Conservation (phyloP, 257 asterid species). For the Striga asiatica region DNA sequence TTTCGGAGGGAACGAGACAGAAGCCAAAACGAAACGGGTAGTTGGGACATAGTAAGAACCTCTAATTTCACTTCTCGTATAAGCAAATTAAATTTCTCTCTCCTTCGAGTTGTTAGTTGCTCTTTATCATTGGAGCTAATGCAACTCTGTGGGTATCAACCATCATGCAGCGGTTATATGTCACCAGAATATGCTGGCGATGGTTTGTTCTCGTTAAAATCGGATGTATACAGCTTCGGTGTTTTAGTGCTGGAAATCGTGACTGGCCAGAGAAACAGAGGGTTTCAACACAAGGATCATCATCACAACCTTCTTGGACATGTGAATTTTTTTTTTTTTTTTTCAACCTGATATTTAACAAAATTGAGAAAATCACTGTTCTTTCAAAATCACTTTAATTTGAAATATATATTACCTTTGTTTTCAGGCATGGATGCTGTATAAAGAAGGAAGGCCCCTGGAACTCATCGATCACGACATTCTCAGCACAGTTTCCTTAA, state of each 20-base stretch:
- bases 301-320: background rate
- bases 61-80: background rate
- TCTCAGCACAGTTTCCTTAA: background rate
- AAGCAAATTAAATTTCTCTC: too few relatives aligned
- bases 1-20: background rate
- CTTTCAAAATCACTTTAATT: too few relatives aligned
- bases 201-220: background rate
- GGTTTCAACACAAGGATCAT: background rate
- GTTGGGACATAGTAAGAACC: background rate
- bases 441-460: background rate
- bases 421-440: background rate
- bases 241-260: background rate
- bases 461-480: background rate
- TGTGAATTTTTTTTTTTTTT: too few relatives aligned
- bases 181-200: background rate
- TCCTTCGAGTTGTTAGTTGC: too few relatives aligned
- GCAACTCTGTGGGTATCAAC: background rate
- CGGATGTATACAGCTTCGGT: background rate
- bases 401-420: too few relatives aligned
- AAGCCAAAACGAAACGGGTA: background rate
- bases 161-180: background rate
- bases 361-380: too few relatives aligned
- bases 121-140: background rate
- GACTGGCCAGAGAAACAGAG: background rate
- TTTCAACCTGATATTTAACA: too few relatives aligned